Evolutionary conservation across 2,329 filamentous ascomycete species (phyloP), one percentile per base, ranked within the genome.

Genomic region (Sarocladiaceae sp.): DNA sequence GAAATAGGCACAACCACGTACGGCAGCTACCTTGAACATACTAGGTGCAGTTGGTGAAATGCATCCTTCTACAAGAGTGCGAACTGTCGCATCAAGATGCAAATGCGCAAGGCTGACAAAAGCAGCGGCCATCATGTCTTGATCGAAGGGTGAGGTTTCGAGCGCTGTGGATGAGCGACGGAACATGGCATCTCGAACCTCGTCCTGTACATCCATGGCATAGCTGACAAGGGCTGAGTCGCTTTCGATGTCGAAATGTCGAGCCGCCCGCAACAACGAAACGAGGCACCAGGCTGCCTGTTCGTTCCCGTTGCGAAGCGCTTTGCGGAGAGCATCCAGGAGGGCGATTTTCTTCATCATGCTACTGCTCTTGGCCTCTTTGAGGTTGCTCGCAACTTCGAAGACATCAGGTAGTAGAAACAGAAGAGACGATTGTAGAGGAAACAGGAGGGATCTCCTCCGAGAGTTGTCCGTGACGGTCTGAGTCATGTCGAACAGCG

Each of bases 361-460:
- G 52, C 75, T 73, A 45, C 71, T 69, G 51, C 73, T 76, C 57
- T 82, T 83, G 23, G 73, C 72, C 50, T 83, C 80, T 47, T 79
- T 72, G 57, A 85, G 67, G 58, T 82, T 82, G 59, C 79, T 82
- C 20, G 80, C 81, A 26, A 84, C 78, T 59, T 83, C 79, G 51
- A 85, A 85, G 5, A 85, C 77, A 51, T 85, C 82, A 3, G 82
- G 82, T 7, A 83, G 64, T 7, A 85, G 67, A 47, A 85, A 74
- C 9, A 85, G 61, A 4, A 85, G 62, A 11, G 74, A 71, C 2
- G 73, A 79, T 56, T 85, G 82, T 43, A 85, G 67, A 13, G 81
- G 80, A 52, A 74, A 81, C 16, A 83, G 64, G 24, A 77, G 63
- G 3, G 69, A 68, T 51, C 72, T 78, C 39, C 74, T 70, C 49